Percentiles rank a stretch among this genome's conserved stretches.
Conservation (phyloP, 2,329 filamentous ascomycete genomes). For the Penicillium fuscoglaucum region DNA sequence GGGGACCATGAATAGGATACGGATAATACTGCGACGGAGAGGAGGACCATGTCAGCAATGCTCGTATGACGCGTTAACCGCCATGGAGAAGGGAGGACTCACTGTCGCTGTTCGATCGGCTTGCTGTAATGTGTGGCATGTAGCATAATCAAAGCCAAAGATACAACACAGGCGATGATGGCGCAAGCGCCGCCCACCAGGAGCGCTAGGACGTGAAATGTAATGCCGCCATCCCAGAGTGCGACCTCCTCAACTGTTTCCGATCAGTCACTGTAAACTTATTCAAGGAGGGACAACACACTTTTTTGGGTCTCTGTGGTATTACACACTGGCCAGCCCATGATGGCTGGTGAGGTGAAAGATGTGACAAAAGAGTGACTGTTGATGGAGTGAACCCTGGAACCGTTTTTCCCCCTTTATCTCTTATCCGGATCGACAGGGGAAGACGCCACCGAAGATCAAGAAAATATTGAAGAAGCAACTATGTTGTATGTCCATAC, state of each 20-base stretch:
- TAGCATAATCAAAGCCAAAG: constrained; percentile 55
- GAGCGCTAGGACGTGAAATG: constrained; percentile 59
- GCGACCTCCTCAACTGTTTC: constrained; percentile 47
- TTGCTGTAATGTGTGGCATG: constrained; percentile 62
- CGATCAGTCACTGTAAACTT: constrained; percentile 13
- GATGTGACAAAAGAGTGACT: not conserved
- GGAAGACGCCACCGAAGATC: constrained; percentile 11
- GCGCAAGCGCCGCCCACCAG: constrained; percentile 56
- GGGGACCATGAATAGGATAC: constrained; percentile 83
- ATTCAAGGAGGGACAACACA: constrained; percentile 24
- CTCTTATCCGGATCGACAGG: constrained; percentile 26
- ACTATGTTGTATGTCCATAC: not conserved
- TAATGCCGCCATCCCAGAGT: constrained; percentile 54
- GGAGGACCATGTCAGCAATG: constrained; percentile 50
- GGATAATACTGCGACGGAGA: constrained; percentile 65
- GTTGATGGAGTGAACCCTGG: constrained; percentile 11
- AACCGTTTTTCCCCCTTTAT: constrained; percentile 17
- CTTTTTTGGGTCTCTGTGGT: constrained; percentile 51
- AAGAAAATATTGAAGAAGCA: not conserved
- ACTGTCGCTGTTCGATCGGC: constrained; percentile 62
- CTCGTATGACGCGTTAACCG: not conserved
- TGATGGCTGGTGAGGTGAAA: constrained; percentile 19
- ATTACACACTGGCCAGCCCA: constrained; percentile 54
- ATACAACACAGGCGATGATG: constrained; percentile 52
- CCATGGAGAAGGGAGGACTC: constrained; percentile 64